Base-by-base conservation (phyloP, 2,329 filamentous ascomycete species). In the Exserohilum turcica region DNA sequence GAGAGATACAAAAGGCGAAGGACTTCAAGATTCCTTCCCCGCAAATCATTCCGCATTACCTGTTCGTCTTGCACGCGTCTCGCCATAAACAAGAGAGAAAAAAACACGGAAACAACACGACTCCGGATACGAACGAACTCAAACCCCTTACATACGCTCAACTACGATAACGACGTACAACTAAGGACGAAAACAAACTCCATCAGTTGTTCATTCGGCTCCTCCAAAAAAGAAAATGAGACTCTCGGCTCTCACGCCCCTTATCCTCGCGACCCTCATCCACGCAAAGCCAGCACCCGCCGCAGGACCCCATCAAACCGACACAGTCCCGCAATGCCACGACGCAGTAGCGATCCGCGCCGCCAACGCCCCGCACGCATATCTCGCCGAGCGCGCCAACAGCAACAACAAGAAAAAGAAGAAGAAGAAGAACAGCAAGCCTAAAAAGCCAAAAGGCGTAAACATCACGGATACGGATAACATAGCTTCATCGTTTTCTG, bases 201-300 rank as follows among this genome's bases (percentile, higher is more conserved):
- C 5, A 13, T 10, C 48, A 24, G 0, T 31, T 47, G 6, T 47
- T 16, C n/a, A n/a, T n/a, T n/a, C n/a, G n/a, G n/a, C n/a, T n/a
- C n/a, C n/a, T n/a, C n/a, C n/a, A n/a, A n/a, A n/a, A n/a, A n/a
- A n/a, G n/a, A 13, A 50, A 64, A 74, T 73, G 70, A 72, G 62
- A 54, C 43, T 69, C 57, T 42, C 60, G 10, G 61, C 60, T 45
- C 42, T 56, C 43, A 45, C 63, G 37, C 52, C 62, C 10, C 44
- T 71, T 29, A 47, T 71, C 55, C 58, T 66, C 56, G 57, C 65
- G 19, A 53, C 64, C 12, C 57, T 70, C 48, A 61, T 65, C 3
- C 55, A 68, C 40, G 64, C 71, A 21, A 70, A 35, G 31, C 67
- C 69, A 48, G 65, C 69, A 31, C 67, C 68, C 1, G 24, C 49